Conservation (phyloP, 1,284 basidiomycete genomes). For the Boletus austroedulis region DNA sequence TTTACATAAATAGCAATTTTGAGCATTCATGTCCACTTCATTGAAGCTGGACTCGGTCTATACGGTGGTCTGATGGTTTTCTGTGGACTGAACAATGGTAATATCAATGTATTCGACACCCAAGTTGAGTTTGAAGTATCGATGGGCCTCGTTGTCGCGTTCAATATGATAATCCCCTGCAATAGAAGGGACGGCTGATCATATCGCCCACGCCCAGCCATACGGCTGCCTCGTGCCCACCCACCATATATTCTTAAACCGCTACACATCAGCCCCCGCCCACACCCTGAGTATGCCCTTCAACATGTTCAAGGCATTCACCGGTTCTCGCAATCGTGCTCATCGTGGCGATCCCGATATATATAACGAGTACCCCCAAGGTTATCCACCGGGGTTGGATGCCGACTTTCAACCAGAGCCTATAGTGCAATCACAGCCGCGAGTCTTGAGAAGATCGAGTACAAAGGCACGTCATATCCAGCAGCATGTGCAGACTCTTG, state of each 20-base stretch:
- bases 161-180: too few relatives aligned
- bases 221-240: slow-evolving; percentile 31
- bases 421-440: slow-evolving; percentile 22
- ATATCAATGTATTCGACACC: neutral
- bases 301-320: slow-evolving; percentile 39
- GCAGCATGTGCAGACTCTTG: neutral
- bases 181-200: too few relatives aligned
- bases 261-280: slow-evolving; percentile 17
- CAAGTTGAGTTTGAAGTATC: too few relatives aligned
- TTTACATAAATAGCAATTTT: neutral
- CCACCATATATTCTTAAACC: slow-evolving; percentile 31
- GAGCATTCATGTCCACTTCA: neutral
- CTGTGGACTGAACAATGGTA: neutral
- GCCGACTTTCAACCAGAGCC: slow-evolving; percentile 27
- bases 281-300: slow-evolving; percentile 36
- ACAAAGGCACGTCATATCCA: slow-evolving; percentile 25
- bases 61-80: neutral
- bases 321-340: slow-evolving; percentile 35
- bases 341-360: slow-evolving; percentile 27
- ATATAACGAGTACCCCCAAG: slow-evolving; percentile 33
- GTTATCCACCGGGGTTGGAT: slow-evolving; percentile 27
- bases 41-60: neutral
- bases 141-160: slow-evolving; percentile 9
- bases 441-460: slow-evolving; percentile 30
- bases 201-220: slow-evolving; percentile 11